Conservation (phyloP, 1,139 yeast species). For the Fermentozyma sake region DNA sequence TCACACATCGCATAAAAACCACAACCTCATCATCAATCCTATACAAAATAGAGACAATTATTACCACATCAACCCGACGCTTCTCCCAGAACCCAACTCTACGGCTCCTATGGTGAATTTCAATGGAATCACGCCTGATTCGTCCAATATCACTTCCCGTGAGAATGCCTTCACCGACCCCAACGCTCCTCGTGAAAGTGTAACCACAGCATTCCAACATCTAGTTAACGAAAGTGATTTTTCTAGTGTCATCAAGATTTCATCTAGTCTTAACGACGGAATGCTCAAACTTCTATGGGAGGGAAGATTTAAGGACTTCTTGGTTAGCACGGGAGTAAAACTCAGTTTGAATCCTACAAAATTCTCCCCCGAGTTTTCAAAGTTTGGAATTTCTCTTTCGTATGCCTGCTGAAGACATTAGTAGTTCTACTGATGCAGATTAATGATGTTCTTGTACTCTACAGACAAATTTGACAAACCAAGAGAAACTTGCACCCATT, state of each 20-base stretch:
- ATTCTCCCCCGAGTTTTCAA: conserved; percentile 31
- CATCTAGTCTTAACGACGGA: conserved; percentile 65
- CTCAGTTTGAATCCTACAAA: conserved; percentile 29
- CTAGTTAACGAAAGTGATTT: conserved; percentile 52
- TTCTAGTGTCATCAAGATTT: conserved; percentile 68
- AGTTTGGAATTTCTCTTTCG: conserved; percentile 38
- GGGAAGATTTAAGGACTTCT: conserved; percentile 76
- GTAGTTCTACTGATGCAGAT: no score
- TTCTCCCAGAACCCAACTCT: no score
- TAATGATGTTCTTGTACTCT: no score
- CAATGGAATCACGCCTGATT: no score
- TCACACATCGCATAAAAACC: conserved; percentile 1
- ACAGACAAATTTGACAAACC: no score
- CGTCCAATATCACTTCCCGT: no score
- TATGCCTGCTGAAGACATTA: conserved; percentile 30
- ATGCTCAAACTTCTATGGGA: conserved; percentile 76
- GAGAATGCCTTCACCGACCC: no score
- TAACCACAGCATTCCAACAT: conserved; percentile 50
- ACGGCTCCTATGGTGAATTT: no score
- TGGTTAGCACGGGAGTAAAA: conserved; percentile 72
- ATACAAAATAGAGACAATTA: conserved; percentile 23
- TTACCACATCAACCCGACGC: conserved; percentile 22
- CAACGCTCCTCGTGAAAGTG: conserved; percentile 26
- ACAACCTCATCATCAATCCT: conserved; percentile 13
- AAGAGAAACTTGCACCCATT: no score